These are phyloP conservation scores for Chalciporus chontae DNA, from an alignment of 768 basidiomycete species.

Conservation along the genomic window DNA sequence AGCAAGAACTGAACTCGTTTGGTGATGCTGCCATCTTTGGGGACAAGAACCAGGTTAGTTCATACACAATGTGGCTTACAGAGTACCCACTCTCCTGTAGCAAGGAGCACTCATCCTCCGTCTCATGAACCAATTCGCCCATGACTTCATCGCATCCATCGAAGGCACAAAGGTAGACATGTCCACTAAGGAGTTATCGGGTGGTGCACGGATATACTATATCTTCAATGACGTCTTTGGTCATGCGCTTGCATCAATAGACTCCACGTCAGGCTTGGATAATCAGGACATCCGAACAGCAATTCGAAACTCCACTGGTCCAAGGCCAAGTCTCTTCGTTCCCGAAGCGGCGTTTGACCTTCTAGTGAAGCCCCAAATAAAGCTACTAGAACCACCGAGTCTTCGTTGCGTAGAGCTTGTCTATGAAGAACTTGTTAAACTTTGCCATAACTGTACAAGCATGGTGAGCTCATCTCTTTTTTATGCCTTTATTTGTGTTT, in stretches of 20 bases:
- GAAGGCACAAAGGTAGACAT: conserved; percentile 96
- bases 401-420: conserved; percentile 96
- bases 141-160: conserved; percentile 95
- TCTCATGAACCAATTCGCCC: conserved; percentile 97
- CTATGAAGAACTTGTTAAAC: conserved; percentile 98
- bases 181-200: conserved; percentile 96
- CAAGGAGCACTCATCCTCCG: conserved; percentile 89
- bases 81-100: conserved; percentile 33
- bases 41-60: conserved; percentile 74
- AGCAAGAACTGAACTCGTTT: conserved; percentile 95
- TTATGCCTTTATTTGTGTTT: background rate
- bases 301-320: conserved; percentile 97
- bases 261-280: conserved; percentile 88
- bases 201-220: conserved; percentile 97
- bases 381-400: conserved; percentile 90
- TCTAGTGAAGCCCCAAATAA: conserved; percentile 97
- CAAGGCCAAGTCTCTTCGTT: conserved; percentile 92
- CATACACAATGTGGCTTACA: background rate
- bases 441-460: conserved; percentile 97
- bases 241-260: conserved; percentile 82
- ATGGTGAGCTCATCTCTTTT: conserved; percentile 45
- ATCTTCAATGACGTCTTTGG: conserved; percentile 99
- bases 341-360: conserved; percentile 97
- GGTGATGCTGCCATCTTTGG: conserved; percentile 91
- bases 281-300: conserved; percentile 96